Conservation (phyloP, 192 early-diverging fungal species). For the Phycomyces blakesleeanus region DNA sequence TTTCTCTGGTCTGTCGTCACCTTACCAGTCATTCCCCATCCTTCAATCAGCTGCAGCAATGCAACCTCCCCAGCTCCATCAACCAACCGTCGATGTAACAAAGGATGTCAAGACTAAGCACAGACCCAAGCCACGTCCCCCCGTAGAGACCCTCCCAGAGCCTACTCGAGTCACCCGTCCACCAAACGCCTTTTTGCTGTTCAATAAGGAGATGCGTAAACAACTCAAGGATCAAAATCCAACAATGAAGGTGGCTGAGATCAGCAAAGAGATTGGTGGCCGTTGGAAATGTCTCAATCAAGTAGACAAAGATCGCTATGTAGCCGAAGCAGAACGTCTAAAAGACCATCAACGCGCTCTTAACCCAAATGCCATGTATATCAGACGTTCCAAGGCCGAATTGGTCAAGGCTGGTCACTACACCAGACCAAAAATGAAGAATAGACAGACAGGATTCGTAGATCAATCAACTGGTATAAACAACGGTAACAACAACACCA, state of each 20-base stretch:
- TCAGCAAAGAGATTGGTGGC: slow-evolving; percentile 51
- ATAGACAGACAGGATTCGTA: not conserved
- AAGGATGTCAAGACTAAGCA: slow-evolving; percentile 7
- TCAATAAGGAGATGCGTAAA: slow-evolving; percentile 58
- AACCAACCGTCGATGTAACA: slow-evolving; percentile 16
- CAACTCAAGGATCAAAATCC: slow-evolving; percentile 51
- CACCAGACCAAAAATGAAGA: slow-evolving; percentile 1
- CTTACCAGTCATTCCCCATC: not conserved
- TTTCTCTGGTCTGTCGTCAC: not conserved
- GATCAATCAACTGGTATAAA: too few relatives aligned
- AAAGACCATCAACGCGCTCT: slow-evolving; percentile 46
- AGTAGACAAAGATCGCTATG: slow-evolving; percentile 38
- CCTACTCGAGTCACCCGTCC: slow-evolving; percentile 46
- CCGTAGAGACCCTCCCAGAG: slow-evolving; percentile 1
- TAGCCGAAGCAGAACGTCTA: slow-evolving; percentile 38
- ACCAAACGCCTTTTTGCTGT: slow-evolving; percentile 57
- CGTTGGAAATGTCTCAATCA: slow-evolving; percentile 41
- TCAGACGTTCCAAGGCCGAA: slow-evolving; percentile 56
- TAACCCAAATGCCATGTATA: slow-evolving; percentile 53
- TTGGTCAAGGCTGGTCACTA: slow-evolving; percentile 42
- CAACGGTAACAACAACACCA: too few relatives aligned
- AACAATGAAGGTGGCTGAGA: slow-evolving; percentile 56
- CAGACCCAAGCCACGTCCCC: slow-evolving; percentile 8
- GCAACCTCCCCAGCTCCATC: slow-evolving; percentile 17
- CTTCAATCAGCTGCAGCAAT: not conserved